Evolutionary conservation across 768 basidiomycete species (phyloP).

Genomic region (Hypsizygus marmoreus): DNA sequence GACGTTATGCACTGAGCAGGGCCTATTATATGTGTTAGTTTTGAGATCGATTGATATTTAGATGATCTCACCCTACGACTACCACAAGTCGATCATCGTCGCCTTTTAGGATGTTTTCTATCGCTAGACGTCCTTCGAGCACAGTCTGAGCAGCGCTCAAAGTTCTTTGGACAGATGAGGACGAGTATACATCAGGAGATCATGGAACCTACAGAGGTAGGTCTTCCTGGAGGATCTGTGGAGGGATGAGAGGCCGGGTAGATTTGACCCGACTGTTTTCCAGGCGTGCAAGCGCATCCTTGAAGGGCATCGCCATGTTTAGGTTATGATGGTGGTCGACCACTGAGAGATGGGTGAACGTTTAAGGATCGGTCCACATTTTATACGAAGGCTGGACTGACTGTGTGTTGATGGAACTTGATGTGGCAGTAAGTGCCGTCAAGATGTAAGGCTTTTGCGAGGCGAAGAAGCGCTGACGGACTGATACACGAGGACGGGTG

Average conservation of each 20-base stretch:
- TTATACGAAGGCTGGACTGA: too few relatives aligned
- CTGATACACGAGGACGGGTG: too few relatives aligned
- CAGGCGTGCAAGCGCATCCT: slow-evolving; percentile 76
- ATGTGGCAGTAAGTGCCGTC: too few relatives aligned
- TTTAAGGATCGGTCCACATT: too few relatives aligned
- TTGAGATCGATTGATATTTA: neutral
- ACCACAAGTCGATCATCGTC: slow-evolving; percentile 93
- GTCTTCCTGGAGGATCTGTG: slow-evolving; percentile 93
- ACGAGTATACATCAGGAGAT: slow-evolving; percentile 4
- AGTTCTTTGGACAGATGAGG: slow-evolving; percentile 47
- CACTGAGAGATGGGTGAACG: too few relatives aligned
- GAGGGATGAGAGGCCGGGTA: slow-evolving; percentile 88
- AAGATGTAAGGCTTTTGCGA: too few relatives aligned
- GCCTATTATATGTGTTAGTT: slow-evolving; percentile 44
- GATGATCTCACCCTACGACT: slow-evolving; percentile 72
- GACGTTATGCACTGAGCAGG: slow-evolving; percentile 93
- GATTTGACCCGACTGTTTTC: slow-evolving; percentile 88
- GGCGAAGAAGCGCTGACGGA: too few relatives aligned
- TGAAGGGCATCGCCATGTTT: slow-evolving; percentile 73
- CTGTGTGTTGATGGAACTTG: too few relatives aligned
- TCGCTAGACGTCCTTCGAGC: slow-evolving; percentile 76
- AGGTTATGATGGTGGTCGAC: slow-evolving; percentile 36
- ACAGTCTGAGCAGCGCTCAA: slow-evolving; percentile 86
- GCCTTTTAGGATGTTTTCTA: slow-evolving; percentile 79
- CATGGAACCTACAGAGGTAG: slow-evolving; percentile 67